Base-by-base conservation (phyloP, 2,329 filamentous ascomycete genomes). In the Pseudogymnoascus sp. region DNA sequence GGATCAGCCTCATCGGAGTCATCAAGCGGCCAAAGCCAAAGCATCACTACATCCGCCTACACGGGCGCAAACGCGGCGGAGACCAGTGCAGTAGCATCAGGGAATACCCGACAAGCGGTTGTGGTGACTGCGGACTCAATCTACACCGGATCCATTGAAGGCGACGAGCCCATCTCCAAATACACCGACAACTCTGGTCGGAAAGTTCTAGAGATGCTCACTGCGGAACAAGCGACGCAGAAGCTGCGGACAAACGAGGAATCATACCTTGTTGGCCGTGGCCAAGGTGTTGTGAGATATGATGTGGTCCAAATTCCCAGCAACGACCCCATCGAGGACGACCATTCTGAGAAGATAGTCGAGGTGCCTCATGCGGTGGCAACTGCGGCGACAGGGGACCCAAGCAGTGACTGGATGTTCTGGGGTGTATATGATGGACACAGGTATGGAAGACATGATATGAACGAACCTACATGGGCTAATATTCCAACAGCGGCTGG, bases 341-440 rank as follows among this genome's bases (percentile, higher is more conserved):
- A 99, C 73, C 95, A 99, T 73, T 90, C 93, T 61, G 95, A 99
- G 78, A 96, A 96, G 82, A 97, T 97, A 71, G 91, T 99, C 56
- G 91, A 97, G 75, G 86, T 97, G 7, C 89, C 91, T 4, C 82
- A 83, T 62, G 81, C 79, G 60, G 78, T 83, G 40, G 80, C 77
- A 70, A 67, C 35, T 72, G 70, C 23, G 70, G 72, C 21, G 70
- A 73, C 35, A 74, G 82, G 42, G 7, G 80, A 82, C 15, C 68
- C 80, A 17, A 86, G 81, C 64, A 90, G 84, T 66, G 96, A 99
- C 76, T 99, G 95, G 95, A 97, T 97, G 92, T 99, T 99, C 75
- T 99, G 96, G 95, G 95, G 93, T 64, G 93, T 99, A 17, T 99
- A 97, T 75, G 95, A 99, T 73, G 95, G 95, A 0, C 95, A 99